Evolutionary conservation across 331 rosid genomes (phyloP).

Genomic region (Malus hybrid): DNA sequence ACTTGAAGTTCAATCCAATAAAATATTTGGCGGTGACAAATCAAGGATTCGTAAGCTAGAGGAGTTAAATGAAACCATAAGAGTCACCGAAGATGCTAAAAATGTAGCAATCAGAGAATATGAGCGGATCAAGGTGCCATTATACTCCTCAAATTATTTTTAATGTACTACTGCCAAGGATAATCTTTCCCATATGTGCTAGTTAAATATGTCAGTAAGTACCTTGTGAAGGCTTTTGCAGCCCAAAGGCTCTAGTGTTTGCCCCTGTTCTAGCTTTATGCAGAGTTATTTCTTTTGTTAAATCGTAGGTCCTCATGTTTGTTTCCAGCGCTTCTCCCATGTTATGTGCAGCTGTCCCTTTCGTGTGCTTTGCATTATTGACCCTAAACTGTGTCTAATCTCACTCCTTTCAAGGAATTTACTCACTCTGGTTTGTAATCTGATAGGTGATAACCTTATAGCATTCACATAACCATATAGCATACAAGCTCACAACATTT

Average conservation of each 20-base stretch:
- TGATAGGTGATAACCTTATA: neutral
- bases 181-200: neutral
- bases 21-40: conserved; percentile 73
- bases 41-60: conserved; percentile 57
- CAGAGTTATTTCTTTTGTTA: neutral
- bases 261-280: neutral
- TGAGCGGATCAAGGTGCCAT: conserved; percentile 63
- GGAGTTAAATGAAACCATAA: conserved; percentile 71
- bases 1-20: conserved; percentile 72
- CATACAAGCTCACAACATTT: neutral
- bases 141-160: neutral
- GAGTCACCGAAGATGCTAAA: conserved; percentile 68
- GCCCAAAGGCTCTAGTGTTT: neutral
- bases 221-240: neutral
- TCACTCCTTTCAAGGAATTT: neutral
- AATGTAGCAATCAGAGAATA: conserved; percentile 64
- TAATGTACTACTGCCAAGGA: neutral
- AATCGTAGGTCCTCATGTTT: neutral
- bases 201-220: neutral
- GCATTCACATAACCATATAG: neutral
- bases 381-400: neutral
- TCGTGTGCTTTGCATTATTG: neutral
- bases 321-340: neutral
- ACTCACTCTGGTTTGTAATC: neutral
- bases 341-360: neutral